Evolutionary conservation across 2,329 filamentous ascomycete species (phyloP).

Genomic region (Xylariaceae sp.): DNA sequence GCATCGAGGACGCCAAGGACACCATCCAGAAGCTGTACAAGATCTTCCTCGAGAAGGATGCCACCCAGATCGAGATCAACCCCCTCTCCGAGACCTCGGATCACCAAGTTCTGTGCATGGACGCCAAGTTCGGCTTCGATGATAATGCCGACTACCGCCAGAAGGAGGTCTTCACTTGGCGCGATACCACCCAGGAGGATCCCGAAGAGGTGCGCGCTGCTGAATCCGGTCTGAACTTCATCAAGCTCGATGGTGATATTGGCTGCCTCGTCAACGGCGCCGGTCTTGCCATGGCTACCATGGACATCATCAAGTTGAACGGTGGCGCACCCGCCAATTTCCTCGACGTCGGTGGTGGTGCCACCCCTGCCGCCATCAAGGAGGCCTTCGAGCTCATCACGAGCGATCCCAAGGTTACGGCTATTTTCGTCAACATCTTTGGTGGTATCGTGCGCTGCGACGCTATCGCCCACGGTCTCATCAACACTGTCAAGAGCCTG

Average conservation of each 20-base stretch:
- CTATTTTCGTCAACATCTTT: slow-evolving; percentile 99
- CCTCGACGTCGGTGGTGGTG: slow-evolving; percentile 96
- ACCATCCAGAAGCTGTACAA: slow-evolving; percentile 99
- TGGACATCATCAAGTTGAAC: slow-evolving; percentile 99
- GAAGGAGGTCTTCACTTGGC: slow-evolving; percentile 91
- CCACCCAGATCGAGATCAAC: slow-evolving; percentile 99
- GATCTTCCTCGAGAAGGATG: slow-evolving; percentile 97
- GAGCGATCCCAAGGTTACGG: slow-evolving; percentile 94
- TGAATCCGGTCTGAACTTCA: slow-evolving; percentile 95
- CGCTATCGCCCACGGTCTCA: slow-evolving; percentile 92
- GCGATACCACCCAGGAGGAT: slow-evolving; percentile 94
- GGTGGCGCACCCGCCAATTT: slow-evolving; percentile 96
- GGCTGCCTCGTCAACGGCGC: slow-evolving; percentile 99
- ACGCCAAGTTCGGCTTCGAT: slow-evolving; percentile 97
- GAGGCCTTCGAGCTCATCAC: slow-evolving; percentile 99
- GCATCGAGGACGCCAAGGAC: slow-evolving; percentile 89
- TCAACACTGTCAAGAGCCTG: slow-evolving; percentile 90
- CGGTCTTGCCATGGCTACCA: slow-evolving; percentile 98
- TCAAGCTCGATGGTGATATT: slow-evolving; percentile 99
- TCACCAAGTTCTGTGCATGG: slow-evolving; percentile 98
- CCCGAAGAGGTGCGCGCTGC: slow-evolving; percentile 96
- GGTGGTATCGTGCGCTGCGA: slow-evolving; percentile 98
- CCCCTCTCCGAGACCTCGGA: slow-evolving; percentile 96
- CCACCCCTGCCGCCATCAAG: slow-evolving; percentile 93
- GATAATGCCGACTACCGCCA: slow-evolving; percentile 99